Evolutionary conservation across 164 flowering plant species (phyloP).

Genomic region (Nelumbo lutea): DNA sequence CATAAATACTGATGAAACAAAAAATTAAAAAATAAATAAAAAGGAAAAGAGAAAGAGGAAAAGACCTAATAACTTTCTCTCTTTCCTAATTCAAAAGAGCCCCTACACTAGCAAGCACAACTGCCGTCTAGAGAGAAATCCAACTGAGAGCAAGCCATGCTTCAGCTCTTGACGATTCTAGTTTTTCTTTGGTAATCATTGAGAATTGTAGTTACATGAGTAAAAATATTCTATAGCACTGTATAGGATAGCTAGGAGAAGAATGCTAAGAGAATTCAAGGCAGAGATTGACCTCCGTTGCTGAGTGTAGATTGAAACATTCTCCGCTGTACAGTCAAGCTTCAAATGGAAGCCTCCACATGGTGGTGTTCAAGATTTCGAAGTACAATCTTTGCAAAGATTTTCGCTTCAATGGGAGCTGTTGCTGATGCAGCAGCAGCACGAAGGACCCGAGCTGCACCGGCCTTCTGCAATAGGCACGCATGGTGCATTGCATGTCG

Average conservation of each 20-base stretch:
- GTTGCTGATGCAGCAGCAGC: slow-evolving; percentile 87
- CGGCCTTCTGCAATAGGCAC: slow-evolving; percentile 67
- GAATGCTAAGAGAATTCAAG: background rate
- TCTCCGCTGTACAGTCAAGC: background rate
- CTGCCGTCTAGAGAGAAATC: background rate
- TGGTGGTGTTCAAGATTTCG: slow-evolving; percentile 92
- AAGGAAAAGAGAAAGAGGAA: background rate
- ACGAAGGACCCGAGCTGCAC: slow-evolving; percentile 73
- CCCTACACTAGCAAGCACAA: background rate
- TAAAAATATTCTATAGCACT: background rate
- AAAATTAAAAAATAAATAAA: background rate
- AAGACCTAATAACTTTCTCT: background rate
- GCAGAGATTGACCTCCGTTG: slow-evolving; percentile 2
- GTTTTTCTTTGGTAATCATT: background rate
- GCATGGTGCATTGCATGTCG: slow-evolving; percentile 87
- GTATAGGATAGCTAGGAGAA: background rate
- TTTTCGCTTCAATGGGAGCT: slow-evolving; percentile 85
- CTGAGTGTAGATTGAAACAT: background rate
- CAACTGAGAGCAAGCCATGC: background rate
- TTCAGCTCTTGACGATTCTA: background rate
- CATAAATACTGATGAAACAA: background rate
- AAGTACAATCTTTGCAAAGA: slow-evolving; percentile 85
- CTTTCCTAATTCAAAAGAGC: background rate
- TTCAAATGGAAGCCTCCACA: slow-evolving; percentile 36
- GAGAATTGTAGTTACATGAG: background rate